Evolutionary conservation across 768 basidiomycete genomes (phyloP), one percentile per base, ranked within the genome.

Genomic region (Suillus lakei): DNA sequence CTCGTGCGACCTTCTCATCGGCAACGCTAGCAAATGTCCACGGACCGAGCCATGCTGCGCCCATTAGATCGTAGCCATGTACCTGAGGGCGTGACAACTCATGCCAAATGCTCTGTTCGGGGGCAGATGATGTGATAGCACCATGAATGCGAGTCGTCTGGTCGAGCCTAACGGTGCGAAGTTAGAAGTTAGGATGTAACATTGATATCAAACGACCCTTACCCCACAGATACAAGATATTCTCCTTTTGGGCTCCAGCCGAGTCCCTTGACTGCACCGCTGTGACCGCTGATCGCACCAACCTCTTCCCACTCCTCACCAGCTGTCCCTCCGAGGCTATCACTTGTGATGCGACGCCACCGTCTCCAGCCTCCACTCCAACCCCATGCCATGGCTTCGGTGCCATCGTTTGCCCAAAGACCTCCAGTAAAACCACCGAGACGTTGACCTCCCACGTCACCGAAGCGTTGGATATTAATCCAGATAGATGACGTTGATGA

Each of bases 341-440:
- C 46, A 32, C 61, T 55, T 36, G 58, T 66, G 3, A 67, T 68
- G 66, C 85, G 85, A 13, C 80, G 78, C 97, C 98, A 99, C 38
- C 94, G 84, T 70, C 97, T 85, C 91, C 94, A 96, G 1, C 94
- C 92, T 38, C 98, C 98, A 58, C 89, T 89, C 98, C 98, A 99
- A 0, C 96, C 96, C 87, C 90, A 93, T 3, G 92, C 92, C 21
- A 97, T 71, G 0, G 87, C 91, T 48, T 93, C 88, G 28, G 76
- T 71, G 0, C 90, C 91, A 21, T 80, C 75, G 34, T 73, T 76
- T 1, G 85, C 86, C 96, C 96, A 99, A 6, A 94, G 69, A 0
- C 92, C 95, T 2, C 96, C 96, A 48, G 96, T 90, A 74, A 99
- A 98, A 0, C 96, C 97, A 46, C 98, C 90, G 5, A 93, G 81